These are phyloP conservation scores for Lentinula aciculospora DNA, from an alignment of 768 basidiomycete genomes.

Conservation along the genomic window DNA sequence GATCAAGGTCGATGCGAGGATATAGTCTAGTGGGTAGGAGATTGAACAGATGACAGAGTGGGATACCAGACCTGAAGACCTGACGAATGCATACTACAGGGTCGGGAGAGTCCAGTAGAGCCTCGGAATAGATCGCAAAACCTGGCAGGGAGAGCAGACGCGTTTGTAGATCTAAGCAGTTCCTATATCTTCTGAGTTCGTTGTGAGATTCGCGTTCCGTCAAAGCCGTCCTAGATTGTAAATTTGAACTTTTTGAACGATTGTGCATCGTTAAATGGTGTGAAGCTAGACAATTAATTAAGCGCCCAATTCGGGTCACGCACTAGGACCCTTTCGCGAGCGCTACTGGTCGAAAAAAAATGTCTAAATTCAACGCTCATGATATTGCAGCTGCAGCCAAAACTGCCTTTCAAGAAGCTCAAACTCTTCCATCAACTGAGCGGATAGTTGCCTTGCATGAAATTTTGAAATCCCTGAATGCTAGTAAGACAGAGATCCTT, in stretches of 20 bases:
- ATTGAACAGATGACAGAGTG: constrained; percentile 9
- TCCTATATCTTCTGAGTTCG: not conserved
- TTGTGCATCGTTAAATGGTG: too few species aligned
- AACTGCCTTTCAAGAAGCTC: constrained; percentile 80
- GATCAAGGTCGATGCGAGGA: not conserved
- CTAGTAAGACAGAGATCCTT: constrained; percentile 63
- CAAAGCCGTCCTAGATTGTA: not conserved
- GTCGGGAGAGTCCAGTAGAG: not conserved
- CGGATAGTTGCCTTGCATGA: constrained; percentile 66
- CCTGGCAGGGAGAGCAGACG: constrained; percentile 4
- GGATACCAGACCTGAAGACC: not conserved
- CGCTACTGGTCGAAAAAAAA: too few species aligned
- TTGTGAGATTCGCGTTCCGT: not conserved
- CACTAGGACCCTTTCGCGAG: not conserved
- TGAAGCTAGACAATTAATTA: too few species aligned
- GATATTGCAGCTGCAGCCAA: constrained; percentile 77
- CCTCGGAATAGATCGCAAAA: constrained; percentile 1
- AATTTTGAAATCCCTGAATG: constrained; percentile 63
- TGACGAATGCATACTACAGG: constrained; percentile 1
- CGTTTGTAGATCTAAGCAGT: not conserved
- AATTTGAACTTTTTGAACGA: not conserved
- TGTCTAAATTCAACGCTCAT: constrained; percentile 26
- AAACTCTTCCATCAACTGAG: constrained; percentile 64
- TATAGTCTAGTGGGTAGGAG: not conserved
- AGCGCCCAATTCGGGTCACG: not conserved